Base-by-base conservation (phyloP, 768 basidiomycete genomes). In the Lactarius hatsudake region DNA sequence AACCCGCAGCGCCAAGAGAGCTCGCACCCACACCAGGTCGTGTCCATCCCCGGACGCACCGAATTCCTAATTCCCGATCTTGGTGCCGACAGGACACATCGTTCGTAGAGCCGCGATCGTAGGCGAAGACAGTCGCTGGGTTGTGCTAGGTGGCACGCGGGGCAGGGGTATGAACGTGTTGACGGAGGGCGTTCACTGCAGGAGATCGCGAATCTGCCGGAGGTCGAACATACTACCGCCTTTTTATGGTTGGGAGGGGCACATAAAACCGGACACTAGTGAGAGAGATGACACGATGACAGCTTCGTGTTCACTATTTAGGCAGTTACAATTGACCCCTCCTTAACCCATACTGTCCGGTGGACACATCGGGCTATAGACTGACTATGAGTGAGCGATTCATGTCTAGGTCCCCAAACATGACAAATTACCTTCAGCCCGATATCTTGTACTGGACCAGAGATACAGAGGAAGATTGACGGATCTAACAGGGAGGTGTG, bases 1-100 rank as follows among this genome's bases (percentile, higher is more conserved):
- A 81, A 91, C 73, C 72, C 74, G 7, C 82, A 82, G 23, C 83
- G 93, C 40, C 94, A 95, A 74, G 83, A 86, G 63, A 76, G 78
- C 6, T 82, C 91, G 3, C 94, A 95, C 73, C 89, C 91, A 0
- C 93, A 94, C 77, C 89, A 94, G 72, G 85, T 87, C 75, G 36
- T 74, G 67, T 64, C 78, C 73, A 15, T 82, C 71, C 9, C 80
- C 76, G 57, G 71, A 62, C 62, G 69, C 70, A 55, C 73, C 56
- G 68, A 79, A 67, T 71, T 82, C 76, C 64, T 72, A 64, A 70
- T 78, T 75, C 72, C 79, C 76, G 72, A 81, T 73, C 71, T 77
- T 64, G 45, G 79, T 77, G 59, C 68, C 3, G 94, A 94, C 74
- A 81, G 81, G 61, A 82, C 92, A 18, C 76, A 0, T 81, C 84